Percentiles rank a stretch among this genome's conserved stretches.
Conservation (phyloP, 768 basidiomycete genomes). For the Tubosaeta sp. region DNA sequence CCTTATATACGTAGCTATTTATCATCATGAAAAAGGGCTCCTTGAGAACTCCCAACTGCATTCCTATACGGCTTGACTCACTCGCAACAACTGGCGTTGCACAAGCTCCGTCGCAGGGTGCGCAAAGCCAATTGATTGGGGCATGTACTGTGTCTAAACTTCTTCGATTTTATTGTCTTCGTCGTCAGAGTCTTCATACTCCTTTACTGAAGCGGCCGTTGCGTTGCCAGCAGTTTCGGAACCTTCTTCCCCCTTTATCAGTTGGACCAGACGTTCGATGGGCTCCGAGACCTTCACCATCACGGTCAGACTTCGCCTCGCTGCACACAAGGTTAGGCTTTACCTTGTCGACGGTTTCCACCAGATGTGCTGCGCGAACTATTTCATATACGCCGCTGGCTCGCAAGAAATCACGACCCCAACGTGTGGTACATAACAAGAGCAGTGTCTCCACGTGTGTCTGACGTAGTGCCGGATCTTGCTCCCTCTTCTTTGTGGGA, state of each 20-base stretch:
- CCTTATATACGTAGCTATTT: slow-evolving; percentile 20
- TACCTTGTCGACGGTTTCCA: slow-evolving; percentile 77
- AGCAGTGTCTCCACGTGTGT: slow-evolving; percentile 89
- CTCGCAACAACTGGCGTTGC: slow-evolving; percentile 7
- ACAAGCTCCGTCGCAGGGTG: slow-evolving; percentile 1
- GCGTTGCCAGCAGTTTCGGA: slow-evolving; percentile 39
- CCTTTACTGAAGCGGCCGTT: slow-evolving; percentile 14
- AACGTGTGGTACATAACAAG: slow-evolving; percentile 82
- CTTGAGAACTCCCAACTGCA: slow-evolving; percentile 18
- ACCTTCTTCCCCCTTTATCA: slow-evolving; percentile 79
- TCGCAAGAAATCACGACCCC: slow-evolving; percentile 81
- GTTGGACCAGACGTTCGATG: slow-evolving; percentile 81
- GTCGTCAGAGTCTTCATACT: slow-evolving; percentile 41
- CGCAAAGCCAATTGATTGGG: slow-evolving; percentile 7
- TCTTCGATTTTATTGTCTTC: slow-evolving; percentile 76
- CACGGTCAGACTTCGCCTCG: neutral
- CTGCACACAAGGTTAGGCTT: slow-evolving; percentile 14
- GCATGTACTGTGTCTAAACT: slow-evolving; percentile 42
- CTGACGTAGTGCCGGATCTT: slow-evolving; percentile 69
- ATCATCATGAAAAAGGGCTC: slow-evolving; percentile 14
- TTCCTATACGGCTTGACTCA: slow-evolving; percentile 20
- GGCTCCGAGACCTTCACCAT: slow-evolving; percentile 69
- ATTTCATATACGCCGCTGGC: slow-evolving; percentile 84
- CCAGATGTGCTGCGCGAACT: slow-evolving; percentile 69
- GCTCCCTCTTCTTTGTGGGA: slow-evolving; percentile 76